A percentile compares a stretch with the other conserved stretches of the same genome.
Evolutionary conservation across 192 early-diverging fungal species (phyloP).

Genomic region (Gryganskiella cystojenkinii): DNA sequence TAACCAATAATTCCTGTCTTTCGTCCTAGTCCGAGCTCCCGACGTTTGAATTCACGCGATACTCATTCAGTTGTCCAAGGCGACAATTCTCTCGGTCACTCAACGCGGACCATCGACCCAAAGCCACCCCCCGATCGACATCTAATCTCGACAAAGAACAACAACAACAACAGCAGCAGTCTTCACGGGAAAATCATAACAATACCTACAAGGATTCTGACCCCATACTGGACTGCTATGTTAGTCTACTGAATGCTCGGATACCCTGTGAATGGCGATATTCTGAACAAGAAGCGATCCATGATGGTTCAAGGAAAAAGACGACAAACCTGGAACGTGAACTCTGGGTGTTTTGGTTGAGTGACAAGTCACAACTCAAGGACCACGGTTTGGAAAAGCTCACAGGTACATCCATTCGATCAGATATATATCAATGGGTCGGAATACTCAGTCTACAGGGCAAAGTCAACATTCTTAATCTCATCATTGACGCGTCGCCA

Average conservation of each 20-base stretch:
- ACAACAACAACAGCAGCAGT: not conserved
- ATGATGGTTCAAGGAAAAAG: conserved; percentile 1
- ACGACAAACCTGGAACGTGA: conserved; percentile 9
- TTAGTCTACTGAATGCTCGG: conserved; percentile 31
- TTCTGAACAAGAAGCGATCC: not conserved
- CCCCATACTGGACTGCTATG: conserved; percentile 30
- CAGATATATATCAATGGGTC: not conserved
- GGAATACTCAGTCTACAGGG: no score
- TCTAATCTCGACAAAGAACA: not conserved
- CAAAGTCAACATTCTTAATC: not conserved
- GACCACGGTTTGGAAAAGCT: conserved; percentile 37
- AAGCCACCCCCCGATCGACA: conserved; percentile 6
- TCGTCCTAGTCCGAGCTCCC: conserved; percentile 42
- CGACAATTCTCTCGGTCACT: conserved; percentile 32
- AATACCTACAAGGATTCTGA: conserved; percentile 26
- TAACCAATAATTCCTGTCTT: not conserved
- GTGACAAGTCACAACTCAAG: conserved; percentile 28
- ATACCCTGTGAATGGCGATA: conserved; percentile 51
- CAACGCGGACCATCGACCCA: conserved; percentile 22
- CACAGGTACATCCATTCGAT: conserved; percentile 36
- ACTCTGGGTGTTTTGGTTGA: conserved; percentile 50
- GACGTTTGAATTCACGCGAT: conserved; percentile 51
- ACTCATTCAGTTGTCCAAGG: conserved; percentile 26
- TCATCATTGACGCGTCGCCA: not conserved
- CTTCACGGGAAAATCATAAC: not conserved